Percentiles rank a stretch among this genome's conserved stretches.
Conservation (phyloP, 345 rosid genomes). For the Reutealis trisperma region DNA sequence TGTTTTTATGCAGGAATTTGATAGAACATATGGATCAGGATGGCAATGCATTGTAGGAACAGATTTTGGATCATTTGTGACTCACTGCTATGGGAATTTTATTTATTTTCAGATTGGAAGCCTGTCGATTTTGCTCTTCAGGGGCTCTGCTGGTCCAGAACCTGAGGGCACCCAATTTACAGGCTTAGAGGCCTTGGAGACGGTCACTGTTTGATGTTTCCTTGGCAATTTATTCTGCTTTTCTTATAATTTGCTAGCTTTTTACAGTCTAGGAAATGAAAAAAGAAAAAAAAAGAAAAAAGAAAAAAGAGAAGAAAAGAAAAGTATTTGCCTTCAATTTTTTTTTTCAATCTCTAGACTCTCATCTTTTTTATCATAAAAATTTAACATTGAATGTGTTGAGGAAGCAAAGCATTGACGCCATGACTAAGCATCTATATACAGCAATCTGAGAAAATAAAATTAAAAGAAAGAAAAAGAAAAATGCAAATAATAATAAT, state of each 20-base stretch:
- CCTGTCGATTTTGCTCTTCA: conserved; percentile 65
- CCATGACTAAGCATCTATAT: too few species aligned
- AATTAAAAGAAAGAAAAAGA: too few species aligned
- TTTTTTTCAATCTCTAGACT: neutral
- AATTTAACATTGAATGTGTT: too few species aligned
- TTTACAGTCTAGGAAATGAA: conserved; percentile 5
- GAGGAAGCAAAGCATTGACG: too few species aligned
- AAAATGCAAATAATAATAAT: too few species aligned
- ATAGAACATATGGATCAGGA: conserved; percentile 45
- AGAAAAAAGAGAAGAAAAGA: neutral
- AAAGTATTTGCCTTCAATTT: neutral
- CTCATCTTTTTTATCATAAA: too few species aligned
- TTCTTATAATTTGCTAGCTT: neutral
- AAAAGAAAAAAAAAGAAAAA: neutral
- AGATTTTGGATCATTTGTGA: conserved; percentile 69
- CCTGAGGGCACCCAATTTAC: conserved; percentile 24
- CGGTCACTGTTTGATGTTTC: conserved; percentile 17
- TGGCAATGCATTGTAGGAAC: conserved; percentile 80
- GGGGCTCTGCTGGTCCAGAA: conserved; percentile 47
- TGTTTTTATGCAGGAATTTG: conserved; percentile 52
- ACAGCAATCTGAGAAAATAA: too few species aligned
- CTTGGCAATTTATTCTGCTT: neutral
- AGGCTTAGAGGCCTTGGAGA: conserved; percentile 20
- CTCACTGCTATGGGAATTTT: conserved; percentile 60
- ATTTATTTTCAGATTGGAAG: conserved; percentile 59